Conservation (phyloP, 169 alveolate genomes). For the Babesia bovis region DNA sequence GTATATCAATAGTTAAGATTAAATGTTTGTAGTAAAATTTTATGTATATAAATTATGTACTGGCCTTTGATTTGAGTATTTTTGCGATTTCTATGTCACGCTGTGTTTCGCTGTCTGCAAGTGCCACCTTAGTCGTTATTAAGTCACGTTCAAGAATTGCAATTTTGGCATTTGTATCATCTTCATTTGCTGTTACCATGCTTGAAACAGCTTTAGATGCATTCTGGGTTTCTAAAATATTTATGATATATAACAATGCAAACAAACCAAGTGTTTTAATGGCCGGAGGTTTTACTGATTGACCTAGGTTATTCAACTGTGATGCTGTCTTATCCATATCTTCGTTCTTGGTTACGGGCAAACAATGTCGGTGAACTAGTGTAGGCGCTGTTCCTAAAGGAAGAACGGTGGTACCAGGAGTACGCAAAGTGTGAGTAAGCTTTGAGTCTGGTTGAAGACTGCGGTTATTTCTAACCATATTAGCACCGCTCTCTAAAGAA, state of each 20-base stretch:
- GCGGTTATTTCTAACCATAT: neutral
- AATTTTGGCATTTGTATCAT: conserved; percentile 13
- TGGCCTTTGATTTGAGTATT: neutral
- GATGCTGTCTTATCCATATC: neutral
- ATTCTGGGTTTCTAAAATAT: neutral
- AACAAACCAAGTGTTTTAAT: neutral
- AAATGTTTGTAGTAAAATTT: neutral
- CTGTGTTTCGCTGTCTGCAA: conserved; percentile 70
- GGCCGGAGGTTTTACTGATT: neutral
- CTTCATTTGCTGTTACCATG: neutral
- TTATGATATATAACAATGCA: neutral
- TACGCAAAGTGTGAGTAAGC: neutral
- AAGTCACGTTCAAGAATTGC: conserved; percentile 50
- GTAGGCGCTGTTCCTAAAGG: neutral
- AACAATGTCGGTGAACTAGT: neutral
- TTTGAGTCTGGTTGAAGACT: neutral
- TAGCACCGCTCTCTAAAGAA: neutral
- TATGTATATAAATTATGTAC: neutral
- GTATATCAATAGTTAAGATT: neutral
- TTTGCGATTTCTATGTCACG: conserved; percentile 43
- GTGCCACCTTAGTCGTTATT: conserved; percentile 58
- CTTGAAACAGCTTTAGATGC: neutral
- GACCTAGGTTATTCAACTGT: neutral
- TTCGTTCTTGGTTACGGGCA: neutral
- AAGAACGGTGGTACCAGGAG: conserved; percentile 23